A percentile compares a stretch with the other conserved stretches of the same genome.
Evolutionary conservation across 2,329 filamentous ascomycete genomes (phyloP).

Genomic region (Huntiella savannae): DNA sequence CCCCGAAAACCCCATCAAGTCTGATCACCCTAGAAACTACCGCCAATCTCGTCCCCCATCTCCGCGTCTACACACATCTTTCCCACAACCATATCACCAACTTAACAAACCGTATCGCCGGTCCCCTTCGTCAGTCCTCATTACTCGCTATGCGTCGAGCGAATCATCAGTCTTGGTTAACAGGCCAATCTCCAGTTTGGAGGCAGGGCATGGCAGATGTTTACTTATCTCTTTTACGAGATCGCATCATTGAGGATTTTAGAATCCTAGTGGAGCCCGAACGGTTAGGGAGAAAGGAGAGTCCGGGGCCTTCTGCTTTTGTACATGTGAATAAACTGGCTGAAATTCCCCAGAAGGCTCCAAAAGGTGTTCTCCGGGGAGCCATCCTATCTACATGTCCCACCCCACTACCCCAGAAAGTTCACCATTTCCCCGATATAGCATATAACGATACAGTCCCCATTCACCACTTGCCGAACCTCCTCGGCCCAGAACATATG

Average conservation of each 20-base stretch:
- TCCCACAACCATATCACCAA: neutral
- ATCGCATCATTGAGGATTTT: slow-evolving; percentile 26
- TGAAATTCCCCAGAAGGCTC: slow-evolving; percentile 23
- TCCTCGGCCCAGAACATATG: slow-evolving; percentile 31
- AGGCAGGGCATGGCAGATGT: slow-evolving; percentile 36
- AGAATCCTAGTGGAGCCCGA: slow-evolving; percentile 15
- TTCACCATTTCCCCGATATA: neutral
- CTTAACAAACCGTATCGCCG: slow-evolving; percentile 1
- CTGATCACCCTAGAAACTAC: neutral
- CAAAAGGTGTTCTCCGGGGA: neutral
- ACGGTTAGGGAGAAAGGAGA: slow-evolving; percentile 8
- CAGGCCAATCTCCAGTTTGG: slow-evolving; percentile 20
- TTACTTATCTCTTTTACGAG: slow-evolving; percentile 31
- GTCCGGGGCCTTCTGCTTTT: neutral
- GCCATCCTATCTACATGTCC: neutral
- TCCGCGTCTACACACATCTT: slow-evolving; percentile 8
- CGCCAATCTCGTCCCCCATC: neutral
- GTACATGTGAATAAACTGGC: slow-evolving; percentile 15
- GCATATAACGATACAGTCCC: slow-evolving; percentile 22
- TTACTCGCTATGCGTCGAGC: slow-evolving; percentile 3
- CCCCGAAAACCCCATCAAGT: neutral
- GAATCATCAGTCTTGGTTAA: slow-evolving; percentile 5
- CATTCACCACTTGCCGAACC: slow-evolving; percentile 31
- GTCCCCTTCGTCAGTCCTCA: slow-evolving; percentile 1
- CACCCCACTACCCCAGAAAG: neutral